Evolutionary conservation across 2,329 filamentous ascomycete species (phyloP).

Genomic region (Penicillium expansum): DNA sequence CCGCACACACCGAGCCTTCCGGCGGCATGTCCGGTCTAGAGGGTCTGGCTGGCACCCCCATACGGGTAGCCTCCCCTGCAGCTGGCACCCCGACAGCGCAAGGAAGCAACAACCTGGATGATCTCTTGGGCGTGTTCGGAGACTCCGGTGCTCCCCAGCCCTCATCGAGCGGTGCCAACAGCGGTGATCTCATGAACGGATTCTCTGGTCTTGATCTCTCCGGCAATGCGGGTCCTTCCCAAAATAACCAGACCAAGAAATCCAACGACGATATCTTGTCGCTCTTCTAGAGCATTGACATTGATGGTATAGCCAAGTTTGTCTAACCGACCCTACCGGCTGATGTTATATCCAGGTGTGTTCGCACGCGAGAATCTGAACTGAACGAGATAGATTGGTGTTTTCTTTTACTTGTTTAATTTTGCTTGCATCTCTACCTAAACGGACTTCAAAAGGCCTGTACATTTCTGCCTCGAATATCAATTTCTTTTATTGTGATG

Average conservation of each 20-base stretch:
- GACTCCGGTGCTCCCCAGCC: constrained; percentile 42
- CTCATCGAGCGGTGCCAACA: constrained; percentile 33
- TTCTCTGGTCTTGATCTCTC: constrained; percentile 79
- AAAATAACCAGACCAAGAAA: constrained; percentile 42
- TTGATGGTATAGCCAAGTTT: constrained; percentile 11
- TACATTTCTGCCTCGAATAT: constrained; percentile 17
- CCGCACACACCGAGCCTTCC: constrained; percentile 64
- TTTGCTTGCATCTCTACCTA: constrained; percentile 15
- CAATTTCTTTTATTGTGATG: background rate
- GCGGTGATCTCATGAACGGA: constrained; percentile 69
- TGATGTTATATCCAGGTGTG: constrained; percentile 22
- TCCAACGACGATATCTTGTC: constrained; percentile 57
- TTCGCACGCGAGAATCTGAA: constrained; percentile 25
- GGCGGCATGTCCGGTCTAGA: constrained; percentile 64
- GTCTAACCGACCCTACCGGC: constrained; percentile 2
- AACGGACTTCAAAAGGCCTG: constrained; percentile 21
- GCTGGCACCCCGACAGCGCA: constrained; percentile 31
- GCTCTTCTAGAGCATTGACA: constrained; percentile 45
- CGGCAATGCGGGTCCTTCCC: constrained; percentile 39
- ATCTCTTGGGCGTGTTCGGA: constrained; percentile 72
- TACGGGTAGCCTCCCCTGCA: constrained; percentile 48
- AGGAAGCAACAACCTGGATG: constrained; percentile 66
- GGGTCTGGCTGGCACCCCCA: constrained; percentile 56
- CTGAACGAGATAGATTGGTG: constrained; percentile 27
- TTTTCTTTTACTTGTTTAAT: constrained; percentile 22